Evolutionary conservation across 495 filamentous ascomycete species (phyloP), one percentile per base, ranked within the genome.

Genomic region (Penicillium goetzii): DNA sequence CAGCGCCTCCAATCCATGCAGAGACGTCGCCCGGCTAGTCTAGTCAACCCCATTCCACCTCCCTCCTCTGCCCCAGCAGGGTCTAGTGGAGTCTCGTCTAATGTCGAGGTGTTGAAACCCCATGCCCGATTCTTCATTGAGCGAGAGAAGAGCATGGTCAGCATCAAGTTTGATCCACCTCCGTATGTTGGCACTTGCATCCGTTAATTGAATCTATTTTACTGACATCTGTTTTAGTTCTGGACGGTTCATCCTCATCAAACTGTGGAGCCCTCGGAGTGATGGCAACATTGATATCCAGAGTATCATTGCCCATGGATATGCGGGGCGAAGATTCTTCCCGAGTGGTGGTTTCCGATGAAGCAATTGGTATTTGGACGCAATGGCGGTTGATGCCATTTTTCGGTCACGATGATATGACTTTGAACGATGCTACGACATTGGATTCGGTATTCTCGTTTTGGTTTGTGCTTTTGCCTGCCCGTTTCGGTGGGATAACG

Each of bases 131-230:
- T 96, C 78, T 90, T 89, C 71, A 96, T 95, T 60, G 85, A 88
- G 68, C 85, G 84, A 68, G 81, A 88, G 63, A 92, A 92, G 78
- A 92, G 86, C 78, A 92, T 88, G 76, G 91, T 92, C 71, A 92
- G 87, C 65, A 87, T 98, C 64, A 88, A 85, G 64, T 98, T 98
- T 72, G 90, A 97, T 67, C 93, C 94, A 47, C 89, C 92, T 33
- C 86, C 95, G 78, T 96, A 87, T 72, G 85, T 78, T n/a, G 17
- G 14, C 34, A 7, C 34, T 28, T 43, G 4, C 25, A 2, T n/a
- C 23, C 32, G 2, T 19, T 4, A 0, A 12, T 6, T 55, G 10
- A 6, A 11, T 26, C 21, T 12, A 26, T 17, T 54, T 68, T 63
- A 66, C 56, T 60, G 23, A 62, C 36, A 9, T 49, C 7, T 45